phyloP scores from a whole-genome alignment of 129 eudicot genomes.

The Pittosporum tobira region DNA sequence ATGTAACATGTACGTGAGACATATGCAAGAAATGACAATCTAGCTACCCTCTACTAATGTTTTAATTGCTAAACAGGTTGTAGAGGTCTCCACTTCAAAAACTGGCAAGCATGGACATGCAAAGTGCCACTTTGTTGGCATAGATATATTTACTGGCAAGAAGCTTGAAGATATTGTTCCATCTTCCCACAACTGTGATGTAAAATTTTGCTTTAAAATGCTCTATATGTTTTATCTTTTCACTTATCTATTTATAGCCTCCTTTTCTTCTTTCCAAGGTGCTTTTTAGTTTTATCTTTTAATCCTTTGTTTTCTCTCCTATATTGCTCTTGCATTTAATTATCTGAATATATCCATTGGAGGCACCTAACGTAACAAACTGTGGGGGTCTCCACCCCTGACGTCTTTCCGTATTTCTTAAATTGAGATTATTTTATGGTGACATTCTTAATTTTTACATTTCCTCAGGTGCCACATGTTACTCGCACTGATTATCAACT shows the following conservation, averaged over 20 bases:
- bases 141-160: conserved; percentile 51
- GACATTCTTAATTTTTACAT: neutral
- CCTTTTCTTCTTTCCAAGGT: neutral
- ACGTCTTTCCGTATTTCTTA: neutral
- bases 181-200: conserved; percentile 67
- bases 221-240: neutral
- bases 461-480: conserved; percentile 53
- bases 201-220: conserved; percentile 6
- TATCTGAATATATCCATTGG: neutral
- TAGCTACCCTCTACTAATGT: no score
- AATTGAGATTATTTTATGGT: neutral
- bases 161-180: conserved; percentile 68
- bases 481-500: conserved; percentile 51
- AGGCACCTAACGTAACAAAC: neutral
- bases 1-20: no score
- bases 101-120: conserved; percentile 80
- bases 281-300: neutral
- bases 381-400: neutral
- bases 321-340: no score
- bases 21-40: no score
- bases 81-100: conserved; percentile 60
- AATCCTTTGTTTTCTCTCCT: no score
- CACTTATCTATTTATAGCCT: neutral
- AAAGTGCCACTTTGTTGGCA: conserved; percentile 63
- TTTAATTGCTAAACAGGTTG: conserved; percentile 41